phyloP scores from a whole-genome alignment of 2,329 filamentous ascomycete genomes.

The Aspergillus sojae region DNA sequence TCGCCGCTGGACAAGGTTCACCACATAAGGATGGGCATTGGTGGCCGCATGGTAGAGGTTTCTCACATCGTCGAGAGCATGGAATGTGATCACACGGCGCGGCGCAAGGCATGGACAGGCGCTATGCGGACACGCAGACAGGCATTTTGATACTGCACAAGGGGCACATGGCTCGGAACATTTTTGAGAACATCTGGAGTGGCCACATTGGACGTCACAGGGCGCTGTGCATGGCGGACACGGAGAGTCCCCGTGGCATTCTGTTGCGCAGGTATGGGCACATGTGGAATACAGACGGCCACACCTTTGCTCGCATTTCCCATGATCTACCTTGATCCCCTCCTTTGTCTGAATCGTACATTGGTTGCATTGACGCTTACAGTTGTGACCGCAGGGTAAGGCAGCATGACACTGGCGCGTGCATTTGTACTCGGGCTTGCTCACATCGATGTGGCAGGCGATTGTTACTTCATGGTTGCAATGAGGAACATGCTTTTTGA shows the following conservation, averaged over 20 bases:
- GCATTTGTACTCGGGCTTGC: slow-evolving; percentile 50
- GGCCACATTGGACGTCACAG: slow-evolving; percentile 61
- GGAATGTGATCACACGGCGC: slow-evolving; percentile 69
- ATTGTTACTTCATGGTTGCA: slow-evolving; percentile 60
- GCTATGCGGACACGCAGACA: slow-evolving; percentile 59
- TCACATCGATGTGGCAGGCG: slow-evolving; percentile 55
- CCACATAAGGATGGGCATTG: slow-evolving; percentile 68
- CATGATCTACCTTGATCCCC: slow-evolving; percentile 47
- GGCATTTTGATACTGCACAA: slow-evolving; percentile 59
- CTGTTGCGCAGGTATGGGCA: slow-evolving; percentile 54
- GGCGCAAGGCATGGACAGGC: slow-evolving; percentile 61
- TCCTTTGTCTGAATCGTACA: slow-evolving; percentile 48
- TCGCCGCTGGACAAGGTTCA: slow-evolving; percentile 58
- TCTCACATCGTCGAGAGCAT: slow-evolving; percentile 62
- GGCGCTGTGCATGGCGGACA: slow-evolving; percentile 34
- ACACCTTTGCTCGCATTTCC: slow-evolving; percentile 47
- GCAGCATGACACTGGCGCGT: slow-evolving; percentile 46
- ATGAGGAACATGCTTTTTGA: slow-evolving; percentile 53
- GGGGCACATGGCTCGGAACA: slow-evolving; percentile 65
- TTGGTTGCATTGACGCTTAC: slow-evolving; percentile 50
- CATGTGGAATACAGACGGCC: slow-evolving; percentile 57
- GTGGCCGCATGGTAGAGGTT: slow-evolving; percentile 60
- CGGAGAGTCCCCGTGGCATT: slow-evolving; percentile 53
- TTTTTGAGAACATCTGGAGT: slow-evolving; percentile 39
- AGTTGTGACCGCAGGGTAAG: slow-evolving; percentile 63